A percentile compares a stretch with the other conserved stretches of the same genome.
phyloP scores from a whole-genome alignment of 306 rosid species.

The Prunus mira region DNA sequence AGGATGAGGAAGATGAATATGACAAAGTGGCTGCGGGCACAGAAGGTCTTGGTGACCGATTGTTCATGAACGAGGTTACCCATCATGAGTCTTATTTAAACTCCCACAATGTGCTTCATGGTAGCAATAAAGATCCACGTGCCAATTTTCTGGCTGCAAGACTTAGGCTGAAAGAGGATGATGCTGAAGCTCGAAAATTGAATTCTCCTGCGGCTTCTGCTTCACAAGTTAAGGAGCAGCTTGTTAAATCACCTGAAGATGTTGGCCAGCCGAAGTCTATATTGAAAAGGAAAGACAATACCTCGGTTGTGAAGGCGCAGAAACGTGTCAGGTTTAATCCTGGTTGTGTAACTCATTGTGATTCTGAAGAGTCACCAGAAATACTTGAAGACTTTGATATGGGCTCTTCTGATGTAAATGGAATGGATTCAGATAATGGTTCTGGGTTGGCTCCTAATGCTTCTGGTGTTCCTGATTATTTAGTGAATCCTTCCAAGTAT shows the following conservation, averaged over 20 bases:
- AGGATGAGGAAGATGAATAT: conserved; percentile 41
- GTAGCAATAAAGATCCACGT: conserved; percentile 14
- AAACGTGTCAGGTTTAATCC: conserved; percentile 38
- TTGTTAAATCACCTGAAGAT: background rate
- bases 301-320: background rate
- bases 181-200: conserved; percentile 8
- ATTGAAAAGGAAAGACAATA: conserved; percentile 26
- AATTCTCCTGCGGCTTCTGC: background rate
- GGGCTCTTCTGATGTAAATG: background rate
- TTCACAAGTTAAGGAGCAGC: background rate
- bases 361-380: background rate
- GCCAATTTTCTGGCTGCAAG: conserved; percentile 32
- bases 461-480: conserved; percentile 26
- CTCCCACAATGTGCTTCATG: conserved; percentile 28
- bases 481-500: conserved; percentile 32
- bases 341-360: background rate
- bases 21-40: conserved; percentile 36
- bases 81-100: conserved; percentile 26
- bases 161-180: conserved; percentile 31
- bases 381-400: background rate
- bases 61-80: conserved; percentile 22
- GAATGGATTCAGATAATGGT: conserved; percentile 3
- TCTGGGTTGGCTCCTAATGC: background rate
- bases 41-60: conserved; percentile 15
- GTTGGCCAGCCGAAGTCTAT: conserved; percentile 26